These are phyloP conservation scores for Talaromyces ruber DNA, from an alignment of 495 filamentous ascomycete species.

Conservation along the genomic window DNA sequence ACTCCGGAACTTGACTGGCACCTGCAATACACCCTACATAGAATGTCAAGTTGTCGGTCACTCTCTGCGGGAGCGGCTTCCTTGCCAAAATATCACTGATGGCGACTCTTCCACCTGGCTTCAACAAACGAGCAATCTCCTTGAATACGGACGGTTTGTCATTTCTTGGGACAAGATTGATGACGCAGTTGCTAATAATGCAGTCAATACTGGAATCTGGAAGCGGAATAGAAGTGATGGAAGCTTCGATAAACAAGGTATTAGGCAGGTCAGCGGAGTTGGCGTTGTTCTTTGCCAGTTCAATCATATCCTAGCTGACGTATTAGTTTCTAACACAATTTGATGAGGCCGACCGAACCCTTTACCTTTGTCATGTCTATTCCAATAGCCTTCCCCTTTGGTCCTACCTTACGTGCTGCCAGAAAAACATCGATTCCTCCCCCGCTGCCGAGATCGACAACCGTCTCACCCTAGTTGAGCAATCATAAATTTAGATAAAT, in stretches of 20 bases:
- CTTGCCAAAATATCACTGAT: slow-evolving; percentile 57
- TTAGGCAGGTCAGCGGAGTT: slow-evolving; percentile 32
- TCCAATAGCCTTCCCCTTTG: slow-evolving; percentile 46
- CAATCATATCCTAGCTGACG: slow-evolving; percentile 48
- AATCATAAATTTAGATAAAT: neutral
- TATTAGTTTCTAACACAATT: neutral
- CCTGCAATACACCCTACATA: slow-evolving; percentile 57
- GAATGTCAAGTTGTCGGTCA: slow-evolving; percentile 39
- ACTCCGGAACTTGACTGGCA: slow-evolving; percentile 43
- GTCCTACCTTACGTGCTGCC: slow-evolving; percentile 48
- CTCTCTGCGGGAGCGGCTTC: slow-evolving; percentile 37
- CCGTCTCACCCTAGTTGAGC: slow-evolving; percentile 44
- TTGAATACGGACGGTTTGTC: slow-evolving; percentile 52
- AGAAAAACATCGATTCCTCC: slow-evolving; percentile 59
- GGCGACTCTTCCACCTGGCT: slow-evolving; percentile 52
- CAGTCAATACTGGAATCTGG: slow-evolving; percentile 38
- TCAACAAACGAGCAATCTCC: slow-evolving; percentile 55
- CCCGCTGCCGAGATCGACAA: slow-evolving; percentile 56
- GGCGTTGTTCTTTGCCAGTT: slow-evolving; percentile 33
- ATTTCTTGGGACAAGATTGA: slow-evolving; percentile 52
- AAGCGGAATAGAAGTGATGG: slow-evolving; percentile 46
- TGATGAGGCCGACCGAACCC: neutral
- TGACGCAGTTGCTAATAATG: slow-evolving; percentile 56
- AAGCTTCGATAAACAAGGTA: slow-evolving; percentile 40
- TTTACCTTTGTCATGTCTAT: slow-evolving; percentile 58